Base-by-base conservation (phyloP, 1,284 basidiomycete species). In the Ustilago hordei region DNA sequence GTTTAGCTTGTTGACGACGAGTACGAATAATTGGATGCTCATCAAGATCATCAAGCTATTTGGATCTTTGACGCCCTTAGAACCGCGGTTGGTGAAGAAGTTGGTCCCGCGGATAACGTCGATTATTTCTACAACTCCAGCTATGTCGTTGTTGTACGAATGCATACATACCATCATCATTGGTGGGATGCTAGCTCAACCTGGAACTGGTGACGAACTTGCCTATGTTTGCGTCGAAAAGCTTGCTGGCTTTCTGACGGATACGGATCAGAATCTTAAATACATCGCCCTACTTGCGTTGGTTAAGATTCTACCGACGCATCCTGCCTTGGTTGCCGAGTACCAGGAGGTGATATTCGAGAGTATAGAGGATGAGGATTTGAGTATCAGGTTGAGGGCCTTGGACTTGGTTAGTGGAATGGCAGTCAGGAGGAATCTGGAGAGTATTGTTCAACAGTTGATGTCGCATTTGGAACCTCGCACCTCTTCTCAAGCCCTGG, bases 21-120 rank as follows among this genome's bases (percentile, higher is more conserved):
- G 94, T 35, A 93, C 92, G 34, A 99, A 99, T 87, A 99, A 99
- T 84, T 99, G 97, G 97, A 96, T 98, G 93, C 89, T 99, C 66
- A 99, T 99, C 88, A 99, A 99, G 88, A 93, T 98, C 56, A 92
- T 99, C 86, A 99, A 99, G 87, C 88, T 85, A 28, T 85, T 86
- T 60, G 84, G 78, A 9, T 67, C 76, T 31, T 70, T 86, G 7
- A 93, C 93, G 0, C 96, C 95, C 2, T 89, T 94, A 78, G 97
- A 99, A 86, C 94, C 94, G 15, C 91, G 97, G 13, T 89, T 99
- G 36, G 94, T 97, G 68, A 93, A 92, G 87, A 98, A 98, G 86
- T 90, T 99, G 12, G 91, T 96, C 60, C 92, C 93, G 12, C 96
- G 95, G 3, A 93, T 99, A 71, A 95, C 94, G 0, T 93, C 95